Evolutionary conservation across 495 filamentous ascomycete genomes (phyloP).

Genomic region (Sporormia fimetaria): DNA sequence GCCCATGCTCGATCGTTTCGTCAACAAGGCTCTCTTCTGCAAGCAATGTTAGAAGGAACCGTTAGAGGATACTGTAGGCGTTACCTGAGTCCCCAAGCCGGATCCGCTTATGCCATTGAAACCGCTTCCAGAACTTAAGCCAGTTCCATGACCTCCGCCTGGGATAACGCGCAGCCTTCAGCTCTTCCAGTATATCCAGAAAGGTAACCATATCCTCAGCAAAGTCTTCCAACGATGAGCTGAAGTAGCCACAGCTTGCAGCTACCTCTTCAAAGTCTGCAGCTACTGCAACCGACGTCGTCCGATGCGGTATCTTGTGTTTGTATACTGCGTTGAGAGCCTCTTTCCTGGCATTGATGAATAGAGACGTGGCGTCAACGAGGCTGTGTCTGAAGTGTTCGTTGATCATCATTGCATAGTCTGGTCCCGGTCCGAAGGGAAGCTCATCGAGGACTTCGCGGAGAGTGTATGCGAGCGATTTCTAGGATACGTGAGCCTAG

Average conservation of each 20-base stretch:
- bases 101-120: not conserved
- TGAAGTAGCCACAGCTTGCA: conserved; percentile 90
- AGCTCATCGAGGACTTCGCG: conserved; percentile 80
- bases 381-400: conserved; percentile 68
- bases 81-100: conserved; percentile 8
- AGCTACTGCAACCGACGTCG: conserved; percentile 57
- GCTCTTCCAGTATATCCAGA: conserved; percentile 70
- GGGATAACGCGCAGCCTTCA: conserved; percentile 55
- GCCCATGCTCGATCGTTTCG: conserved; percentile 16
- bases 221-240: conserved; percentile 76
- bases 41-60: conserved; percentile 23
- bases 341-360: conserved; percentile 57
- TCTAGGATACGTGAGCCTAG: conserved; percentile 35
- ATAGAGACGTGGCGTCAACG: conserved; percentile 65
- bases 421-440: conserved; percentile 56
- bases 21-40: conserved; percentile 12
- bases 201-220: conserved; percentile 78
- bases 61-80: conserved; percentile 1
- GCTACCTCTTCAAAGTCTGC: conserved; percentile 95
- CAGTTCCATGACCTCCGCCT: conserved; percentile 66
- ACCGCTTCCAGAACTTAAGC: conserved; percentile 62
- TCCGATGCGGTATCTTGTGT: conserved; percentile 54
- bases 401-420: conserved; percentile 60
- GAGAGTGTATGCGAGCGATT: conserved; percentile 81
- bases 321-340: conserved; percentile 71